These are phyloP conservation scores for Kodamaea leandrae DNA, from an alignment of 805 yeast genomes.

Conservation along the genomic window DNA sequence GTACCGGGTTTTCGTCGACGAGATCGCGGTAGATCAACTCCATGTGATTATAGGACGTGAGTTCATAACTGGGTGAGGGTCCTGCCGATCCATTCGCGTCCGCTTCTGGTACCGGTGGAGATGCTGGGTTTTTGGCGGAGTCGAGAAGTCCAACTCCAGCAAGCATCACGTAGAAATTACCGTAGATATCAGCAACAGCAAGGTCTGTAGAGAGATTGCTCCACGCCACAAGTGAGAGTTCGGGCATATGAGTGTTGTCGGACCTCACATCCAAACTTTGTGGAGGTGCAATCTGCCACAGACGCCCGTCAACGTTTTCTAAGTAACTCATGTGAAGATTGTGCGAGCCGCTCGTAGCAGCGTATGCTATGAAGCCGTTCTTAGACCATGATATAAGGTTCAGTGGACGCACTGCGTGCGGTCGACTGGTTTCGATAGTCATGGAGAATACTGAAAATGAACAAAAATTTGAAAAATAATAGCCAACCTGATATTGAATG, in stretches of 20 bases:
- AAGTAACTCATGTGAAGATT: slow-evolving; percentile 60
- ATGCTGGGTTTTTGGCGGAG: slow-evolving; percentile 1
- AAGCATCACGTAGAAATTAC: slow-evolving; percentile 48
- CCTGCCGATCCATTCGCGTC: slow-evolving; percentile 10
- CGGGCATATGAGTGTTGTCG: slow-evolving; percentile 26
- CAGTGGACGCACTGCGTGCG: neutral
- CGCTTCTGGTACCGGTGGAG: too few species aligned
- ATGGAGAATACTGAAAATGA: neutral
- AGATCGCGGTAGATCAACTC: slow-evolving; percentile 50
- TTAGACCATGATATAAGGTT: slow-evolving; percentile 68
- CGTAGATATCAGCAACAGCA: slow-evolving; percentile 71
- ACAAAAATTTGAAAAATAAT: neutral
- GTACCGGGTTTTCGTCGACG: slow-evolving; percentile 14
- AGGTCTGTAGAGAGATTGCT: slow-evolving; percentile 77
- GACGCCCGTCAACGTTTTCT: slow-evolving; percentile 69
- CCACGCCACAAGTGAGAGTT: slow-evolving; percentile 58
- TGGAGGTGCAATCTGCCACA: slow-evolving; percentile 74
- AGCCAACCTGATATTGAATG: neutral
- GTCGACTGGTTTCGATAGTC: slow-evolving; percentile 4
- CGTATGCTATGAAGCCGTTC: slow-evolving; percentile 79
- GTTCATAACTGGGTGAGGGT: slow-evolving; percentile 40
- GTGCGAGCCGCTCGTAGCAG: slow-evolving; percentile 38
- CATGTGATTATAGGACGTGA: slow-evolving; percentile 43
- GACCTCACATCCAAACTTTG: slow-evolving; percentile 33
- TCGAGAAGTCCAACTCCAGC: slow-evolving; percentile 42